These are phyloP conservation scores for Heterobasidion occidentale DNA, from an alignment of 1,284 basidiomycete species.

Conservation along the genomic window DNA sequence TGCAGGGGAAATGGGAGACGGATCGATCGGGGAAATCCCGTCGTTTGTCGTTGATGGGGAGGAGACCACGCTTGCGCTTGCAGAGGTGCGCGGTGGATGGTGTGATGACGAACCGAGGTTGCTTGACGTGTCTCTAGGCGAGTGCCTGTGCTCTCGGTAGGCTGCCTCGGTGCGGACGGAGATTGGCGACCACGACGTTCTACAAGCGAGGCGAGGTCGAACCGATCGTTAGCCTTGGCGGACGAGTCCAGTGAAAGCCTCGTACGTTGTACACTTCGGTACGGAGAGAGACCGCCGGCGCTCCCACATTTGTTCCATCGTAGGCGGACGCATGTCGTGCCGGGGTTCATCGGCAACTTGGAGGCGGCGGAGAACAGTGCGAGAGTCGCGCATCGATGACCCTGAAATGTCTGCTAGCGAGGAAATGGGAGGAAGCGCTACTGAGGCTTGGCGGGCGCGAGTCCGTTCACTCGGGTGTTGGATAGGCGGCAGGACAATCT, in stretches of 20 bases:
- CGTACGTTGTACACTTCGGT: slow-evolving; percentile 2
- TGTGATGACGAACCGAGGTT: not conserved
- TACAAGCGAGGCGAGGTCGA: too few relatives aligned
- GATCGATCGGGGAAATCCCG: slow-evolving; percentile 9
- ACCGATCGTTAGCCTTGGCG: not conserved
- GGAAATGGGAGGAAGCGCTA: slow-evolving; percentile 12
- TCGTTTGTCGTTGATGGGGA: slow-evolving; percentile 9
- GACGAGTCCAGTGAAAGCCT: not conserved
- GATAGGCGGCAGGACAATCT: slow-evolving; percentile 47
- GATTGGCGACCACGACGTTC: not conserved
- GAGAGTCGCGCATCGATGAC: slow-evolving; percentile 5
- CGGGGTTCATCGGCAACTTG: slow-evolving; percentile 1
- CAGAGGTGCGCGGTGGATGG: not conserved
- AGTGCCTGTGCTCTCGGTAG: not conserved
- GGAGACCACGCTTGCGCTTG: not conserved
- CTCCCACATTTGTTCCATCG: slow-evolving; percentile 2
- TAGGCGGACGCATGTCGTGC: not conserved
- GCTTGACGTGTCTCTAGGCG: not conserved
- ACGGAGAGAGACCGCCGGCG: slow-evolving; percentile 8
- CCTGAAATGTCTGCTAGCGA: slow-evolving; percentile 1
- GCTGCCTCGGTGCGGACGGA: not conserved
- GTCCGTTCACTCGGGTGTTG: slow-evolving; percentile 20
- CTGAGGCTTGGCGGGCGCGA: slow-evolving; percentile 1
- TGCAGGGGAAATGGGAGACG: slow-evolving; percentile 7
- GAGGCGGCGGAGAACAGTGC: slow-evolving; percentile 9